phyloP scores from a whole-genome alignment of 2,329 filamentous ascomycete species.

The Zasmidium angulare region DNA sequence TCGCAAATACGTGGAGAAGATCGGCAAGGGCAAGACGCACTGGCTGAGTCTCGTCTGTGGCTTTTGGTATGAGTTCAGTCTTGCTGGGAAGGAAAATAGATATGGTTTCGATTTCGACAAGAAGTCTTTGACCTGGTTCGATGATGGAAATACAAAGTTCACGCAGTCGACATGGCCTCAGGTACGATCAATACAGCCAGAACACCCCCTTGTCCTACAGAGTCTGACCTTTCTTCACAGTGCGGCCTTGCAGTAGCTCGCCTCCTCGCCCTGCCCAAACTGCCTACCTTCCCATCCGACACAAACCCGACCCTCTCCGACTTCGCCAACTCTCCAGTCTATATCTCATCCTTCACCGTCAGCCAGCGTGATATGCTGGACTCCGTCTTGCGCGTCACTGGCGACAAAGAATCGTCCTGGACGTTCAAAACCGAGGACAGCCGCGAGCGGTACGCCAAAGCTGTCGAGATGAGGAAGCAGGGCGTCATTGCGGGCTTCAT shows the following conservation, averaged over 20 bases:
- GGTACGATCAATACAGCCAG: too few species aligned
- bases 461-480: slow-evolving; percentile 43
- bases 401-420: slow-evolving; percentile 61
- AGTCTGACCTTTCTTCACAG: neutral
- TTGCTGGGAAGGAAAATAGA: slow-evolving; percentile 17
- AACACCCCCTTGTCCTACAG: slow-evolving; percentile 7
- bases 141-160: slow-evolving; percentile 57
- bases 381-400: slow-evolving; percentile 57
- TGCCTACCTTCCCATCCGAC: neutral
- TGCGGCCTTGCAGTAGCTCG: slow-evolving; percentile 51
- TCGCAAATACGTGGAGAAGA: slow-evolving; percentile 21
- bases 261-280: slow-evolving; percentile 32
- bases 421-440: slow-evolving; percentile 50
- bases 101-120: slow-evolving; percentile 35
- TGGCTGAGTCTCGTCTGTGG: slow-evolving; percentile 29
- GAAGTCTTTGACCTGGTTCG: slow-evolving; percentile 39
- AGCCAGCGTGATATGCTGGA: slow-evolving; percentile 65
- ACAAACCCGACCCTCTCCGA: slow-evolving; percentile 17
- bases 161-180: slow-evolving; percentile 61
- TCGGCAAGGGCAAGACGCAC: slow-evolving; percentile 9
- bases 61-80: slow-evolving; percentile 36
- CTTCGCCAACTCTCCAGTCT: slow-evolving; percentile 52
- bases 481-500: slow-evolving; percentile 49
- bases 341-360: slow-evolving; percentile 56
- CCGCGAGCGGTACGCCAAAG: slow-evolving; percentile 51